A percentile compares a stretch with the other conserved stretches of the same genome.
phyloP scores from a whole-genome alignment of 331 rosid genomes.

The Stylosanthes scabra region DNA sequence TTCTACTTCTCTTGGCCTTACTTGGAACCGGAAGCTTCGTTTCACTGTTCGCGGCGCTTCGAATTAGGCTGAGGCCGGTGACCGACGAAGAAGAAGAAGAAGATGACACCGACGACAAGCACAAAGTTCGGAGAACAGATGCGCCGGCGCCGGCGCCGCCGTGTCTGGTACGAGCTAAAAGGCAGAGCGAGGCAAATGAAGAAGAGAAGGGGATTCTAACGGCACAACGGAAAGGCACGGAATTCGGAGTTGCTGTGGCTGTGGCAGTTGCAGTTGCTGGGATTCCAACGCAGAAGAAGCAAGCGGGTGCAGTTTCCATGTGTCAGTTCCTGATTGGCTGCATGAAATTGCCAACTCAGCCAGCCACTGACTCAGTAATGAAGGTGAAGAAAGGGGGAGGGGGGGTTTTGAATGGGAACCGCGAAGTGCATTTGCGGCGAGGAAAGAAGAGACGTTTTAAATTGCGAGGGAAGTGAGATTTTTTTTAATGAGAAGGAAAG shows the following conservation, averaged over 20 bases:
- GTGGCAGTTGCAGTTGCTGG: conserved; percentile 26
- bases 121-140: conserved; percentile 8
- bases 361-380: background rate
- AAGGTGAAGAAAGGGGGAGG: background rate
- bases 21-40: conserved; percentile 24
- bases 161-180: conserved; percentile 28
- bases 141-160: background rate
- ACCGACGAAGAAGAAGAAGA: conserved; percentile 15
- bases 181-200: conserved; percentile 29
- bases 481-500: conserved; percentile 10
- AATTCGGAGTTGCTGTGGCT: background rate
- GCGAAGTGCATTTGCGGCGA: conserved; percentile 48
- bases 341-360: background rate
- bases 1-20: conserved; percentile 12
- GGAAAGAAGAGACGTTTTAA: conserved; percentile 16
- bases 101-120: background rate
- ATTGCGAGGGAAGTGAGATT: background rate
- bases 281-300: conserved; percentile 49
- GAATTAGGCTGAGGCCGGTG: conserved; percentile 19
- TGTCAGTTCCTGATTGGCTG: background rate
- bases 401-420: conserved; percentile 46
- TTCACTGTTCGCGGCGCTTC: conserved; percentile 31
- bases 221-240: conserved; percentile 24
- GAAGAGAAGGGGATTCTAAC: conserved; percentile 29
- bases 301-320: conserved; percentile 47